Evolutionary conservation across 2,329 filamentous ascomycete genomes (phyloP), one percentile per base, ranked within the genome.

Genomic region (Truncatella angustata): DNA sequence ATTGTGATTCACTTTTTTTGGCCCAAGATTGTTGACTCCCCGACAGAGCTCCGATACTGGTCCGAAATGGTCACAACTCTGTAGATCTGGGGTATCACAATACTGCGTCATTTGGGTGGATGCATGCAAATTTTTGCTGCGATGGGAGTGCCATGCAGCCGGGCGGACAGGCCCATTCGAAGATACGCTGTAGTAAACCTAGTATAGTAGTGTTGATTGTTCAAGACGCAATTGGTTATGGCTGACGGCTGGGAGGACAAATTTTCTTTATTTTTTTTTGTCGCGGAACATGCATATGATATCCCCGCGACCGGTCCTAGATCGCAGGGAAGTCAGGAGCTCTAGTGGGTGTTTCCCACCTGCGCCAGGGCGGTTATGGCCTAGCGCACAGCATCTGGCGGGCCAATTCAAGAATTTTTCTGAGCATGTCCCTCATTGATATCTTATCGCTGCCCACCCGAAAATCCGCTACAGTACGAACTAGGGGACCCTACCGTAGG

Each of bases 361-460:
- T 16, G 23, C 35, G 35, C 48, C 35, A 43, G 26, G 36, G 21
- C 26, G 42, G 23, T 51, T 45, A 44, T 23, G 18, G 39, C 47
- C 23, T 50, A 50, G 47, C 47, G 47, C 16, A 12, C 23, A 28
- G 47, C 11, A 24, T 14, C 35, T 40, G 47, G 35, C 24, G 47
- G 47, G 35, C 47, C 24, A 44, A 18, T 40, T 14, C n/a, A 24
- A 45, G 20, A 44, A 51, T 34, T 51, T 51, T 45, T 21, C n/a
- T 37, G 32, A 49, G 46, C 32, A 26, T 39, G 46, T 39, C 35
- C 47, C 47, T 50, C 47, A 30, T 24, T 40, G 37, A 45, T 54
- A 54, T 54, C 52, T 54, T 54, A 54, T 54, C 52, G 24, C 16
- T 32, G 18, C 52, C 52, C 52, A 54, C 52, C 34, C 18, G 40